Percentiles rank a stretch among this genome's conserved stretches.
phyloP scores from a whole-genome alignment of 1,139 yeast species.

The Candida glucosophila region DNA sequence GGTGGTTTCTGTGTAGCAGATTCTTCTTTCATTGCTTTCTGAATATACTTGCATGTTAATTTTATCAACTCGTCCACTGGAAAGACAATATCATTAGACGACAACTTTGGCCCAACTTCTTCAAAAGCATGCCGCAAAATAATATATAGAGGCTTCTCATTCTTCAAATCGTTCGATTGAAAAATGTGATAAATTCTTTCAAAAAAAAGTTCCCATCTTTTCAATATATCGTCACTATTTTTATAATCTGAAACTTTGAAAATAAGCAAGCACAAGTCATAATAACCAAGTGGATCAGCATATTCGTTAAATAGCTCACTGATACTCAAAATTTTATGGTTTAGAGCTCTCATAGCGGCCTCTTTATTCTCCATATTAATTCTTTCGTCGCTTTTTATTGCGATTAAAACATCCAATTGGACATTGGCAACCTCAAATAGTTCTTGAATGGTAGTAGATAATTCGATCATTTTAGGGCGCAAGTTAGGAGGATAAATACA shows the following conservation, averaged over 20 bases:
- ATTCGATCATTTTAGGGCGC: slow-evolving; percentile 66
- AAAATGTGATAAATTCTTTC: slow-evolving; percentile 35
- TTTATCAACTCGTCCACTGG: slow-evolving; percentile 70
- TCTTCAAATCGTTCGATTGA: slow-evolving; percentile 18
- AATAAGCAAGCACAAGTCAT: slow-evolving; percentile 69
- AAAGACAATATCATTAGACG: slow-evolving; percentile 62
- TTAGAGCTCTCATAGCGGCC: slow-evolving; percentile 46
- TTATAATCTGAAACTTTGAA: slow-evolving; percentile 79
- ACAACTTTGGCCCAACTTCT: slow-evolving; percentile 35
- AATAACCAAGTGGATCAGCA: slow-evolving; percentile 83
- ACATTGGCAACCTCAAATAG: slow-evolving; percentile 80
- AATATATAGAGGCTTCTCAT: slow-evolving; percentile 33
- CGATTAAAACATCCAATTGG: slow-evolving; percentile 70
- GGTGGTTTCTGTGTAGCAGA: slow-evolving; percentile 35
- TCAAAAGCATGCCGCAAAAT: slow-evolving; percentile 30
- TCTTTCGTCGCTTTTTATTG: slow-evolving; percentile 53
- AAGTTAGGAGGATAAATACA: slow-evolving; percentile 73
- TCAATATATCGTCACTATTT: slow-evolving; percentile 61
- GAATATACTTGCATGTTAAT: slow-evolving; percentile 37
- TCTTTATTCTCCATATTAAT: slow-evolving; percentile 38
- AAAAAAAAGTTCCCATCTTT: slow-evolving; percentile 63
- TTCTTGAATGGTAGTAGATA: slow-evolving; percentile 67
- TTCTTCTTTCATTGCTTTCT: slow-evolving; percentile 29
- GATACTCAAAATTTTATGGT: slow-evolving; percentile 58
- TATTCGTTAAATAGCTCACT: slow-evolving; percentile 78